Conservation (phyloP, 2,329 filamentous ascomycete genomes). For the Fusarium praegraminearum region DNA sequence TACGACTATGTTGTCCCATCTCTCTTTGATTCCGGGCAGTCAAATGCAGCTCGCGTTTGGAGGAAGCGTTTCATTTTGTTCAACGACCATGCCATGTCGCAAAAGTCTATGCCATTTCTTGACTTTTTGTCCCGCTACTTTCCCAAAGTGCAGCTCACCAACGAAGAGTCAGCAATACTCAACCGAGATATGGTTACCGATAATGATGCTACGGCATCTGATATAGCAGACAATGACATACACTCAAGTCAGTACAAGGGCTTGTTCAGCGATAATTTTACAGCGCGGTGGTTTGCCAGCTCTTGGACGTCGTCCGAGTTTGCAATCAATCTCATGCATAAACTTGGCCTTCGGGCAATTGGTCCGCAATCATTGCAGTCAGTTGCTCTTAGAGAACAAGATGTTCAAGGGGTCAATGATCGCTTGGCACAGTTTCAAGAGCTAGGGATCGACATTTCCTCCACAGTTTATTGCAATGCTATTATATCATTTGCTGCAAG, state of each 20-base stretch:
- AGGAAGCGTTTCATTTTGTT: slow-evolving; percentile 56
- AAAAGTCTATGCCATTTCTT: slow-evolving; percentile 61
- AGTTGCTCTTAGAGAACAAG: slow-evolving; percentile 74
- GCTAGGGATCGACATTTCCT: slow-evolving; percentile 71
- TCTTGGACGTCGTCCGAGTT: slow-evolving; percentile 77
- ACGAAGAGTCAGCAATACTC: slow-evolving; percentile 52
- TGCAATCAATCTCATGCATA: slow-evolving; percentile 75
- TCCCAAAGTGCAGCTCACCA: slow-evolving; percentile 53
- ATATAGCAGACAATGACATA: not conserved
- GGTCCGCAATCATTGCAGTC: slow-evolving; percentile 83
- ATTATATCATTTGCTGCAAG: slow-evolving; percentile 72
- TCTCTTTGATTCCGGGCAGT: slow-evolving; percentile 62
- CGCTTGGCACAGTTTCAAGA: slow-evolving; percentile 71
- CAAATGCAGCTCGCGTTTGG: slow-evolving; percentile 61
- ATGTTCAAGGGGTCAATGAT: slow-evolving; percentile 65
- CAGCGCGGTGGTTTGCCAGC: slow-evolving; percentile 84
- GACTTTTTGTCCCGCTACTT: slow-evolving; percentile 62
- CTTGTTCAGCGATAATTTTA: slow-evolving; percentile 64
- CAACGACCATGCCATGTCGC: slow-evolving; percentile 57
- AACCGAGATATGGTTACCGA: slow-evolving; percentile 4
- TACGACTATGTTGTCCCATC: slow-evolving; percentile 66
- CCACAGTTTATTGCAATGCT: slow-evolving; percentile 73
- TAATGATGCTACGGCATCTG: not conserved
- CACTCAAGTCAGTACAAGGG: slow-evolving; percentile 23
- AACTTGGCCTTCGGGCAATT: slow-evolving; percentile 77